Evolutionary conservation across 805 yeast genomes (phyloP).

Genomic region (Kazachstania africana): DNA sequence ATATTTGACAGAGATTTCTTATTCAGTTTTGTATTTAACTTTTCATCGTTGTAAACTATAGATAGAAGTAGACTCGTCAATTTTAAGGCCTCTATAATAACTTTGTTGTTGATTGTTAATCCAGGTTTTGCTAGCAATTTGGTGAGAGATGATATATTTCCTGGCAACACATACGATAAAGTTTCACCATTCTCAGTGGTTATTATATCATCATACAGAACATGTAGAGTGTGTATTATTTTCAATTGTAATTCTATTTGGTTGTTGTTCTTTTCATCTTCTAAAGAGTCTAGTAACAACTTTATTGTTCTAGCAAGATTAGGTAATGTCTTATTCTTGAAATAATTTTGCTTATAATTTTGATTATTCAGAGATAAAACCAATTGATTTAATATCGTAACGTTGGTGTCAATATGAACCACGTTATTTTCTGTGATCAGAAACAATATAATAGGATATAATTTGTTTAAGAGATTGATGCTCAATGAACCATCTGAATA

Average conservation of each 20-base stretch:
- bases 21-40: slow-evolving; percentile 17
- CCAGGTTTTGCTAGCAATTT: slow-evolving; percentile 28
- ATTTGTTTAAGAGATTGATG: slow-evolving; percentile 30
- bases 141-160: slow-evolving; percentile 35
- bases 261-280: too few species aligned
- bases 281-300: not conserved
- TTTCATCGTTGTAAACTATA: slow-evolving; percentile 33
- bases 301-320: not conserved
- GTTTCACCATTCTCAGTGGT: slow-evolving; percentile 36
- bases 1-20: not conserved
- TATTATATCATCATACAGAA: slow-evolving; percentile 26
- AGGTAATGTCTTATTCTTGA: not conserved
- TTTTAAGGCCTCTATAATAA: slow-evolving; percentile 23
- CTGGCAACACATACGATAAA: slow-evolving; percentile 39
- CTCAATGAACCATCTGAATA: slow-evolving; percentile 27
- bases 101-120: slow-evolving; percentile 28
- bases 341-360: too few species aligned
- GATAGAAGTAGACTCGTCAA: slow-evolving; percentile 23
- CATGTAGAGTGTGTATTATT: slow-evolving; percentile 26
- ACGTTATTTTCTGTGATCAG: slow-evolving; percentile 27
- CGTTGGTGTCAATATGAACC: too few species aligned
- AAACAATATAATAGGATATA: slow-evolving; percentile 35
- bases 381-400: not conserved
- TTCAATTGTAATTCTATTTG: slow-evolving; percentile 22
- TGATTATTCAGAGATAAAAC: not conserved